phyloP scores from a whole-genome alignment of 2,329 filamentous ascomycete species.

The Dothideomycetidae sp. region DNA sequence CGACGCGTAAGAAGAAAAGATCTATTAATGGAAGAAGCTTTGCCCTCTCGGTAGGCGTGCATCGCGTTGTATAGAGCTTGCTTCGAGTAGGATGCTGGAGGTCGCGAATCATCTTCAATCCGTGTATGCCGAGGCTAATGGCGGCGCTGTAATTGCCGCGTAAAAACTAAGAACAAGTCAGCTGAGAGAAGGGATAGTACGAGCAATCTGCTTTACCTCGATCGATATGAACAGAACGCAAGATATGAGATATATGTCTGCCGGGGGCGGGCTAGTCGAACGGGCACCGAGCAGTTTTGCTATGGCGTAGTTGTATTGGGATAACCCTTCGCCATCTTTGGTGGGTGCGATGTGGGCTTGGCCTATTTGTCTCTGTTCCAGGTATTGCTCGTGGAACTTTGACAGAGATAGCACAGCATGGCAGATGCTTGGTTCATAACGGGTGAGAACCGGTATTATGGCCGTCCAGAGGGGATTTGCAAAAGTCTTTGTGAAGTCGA shows the following conservation, averaged over 20 bases:
- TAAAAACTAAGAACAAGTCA: not conserved
- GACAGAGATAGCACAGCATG: constrained; percentile 6
- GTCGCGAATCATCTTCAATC: constrained; percentile 4
- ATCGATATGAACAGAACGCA: constrained; percentile 6
- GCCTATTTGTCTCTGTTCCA: not conserved
- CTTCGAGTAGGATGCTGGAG: not conserved
- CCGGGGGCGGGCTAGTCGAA: not conserved
- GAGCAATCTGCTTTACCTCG: constrained; percentile 2
- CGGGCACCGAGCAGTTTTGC: constrained; percentile 1
- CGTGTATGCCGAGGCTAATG: constrained; percentile 5
- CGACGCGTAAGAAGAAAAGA: not conserved
- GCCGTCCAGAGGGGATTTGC: constrained; percentile 4
- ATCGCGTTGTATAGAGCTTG: not conserved
- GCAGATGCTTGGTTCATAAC: constrained; percentile 3
- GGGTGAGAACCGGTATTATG: constrained; percentile 2
- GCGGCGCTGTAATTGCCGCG: constrained; percentile 6
- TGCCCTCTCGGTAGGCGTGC: not conserved
- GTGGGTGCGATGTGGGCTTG: not conserved
- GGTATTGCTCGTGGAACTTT: constrained; percentile 4
- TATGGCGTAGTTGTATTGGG: constrained; percentile 8
- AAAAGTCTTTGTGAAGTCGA: constrained; percentile 2
- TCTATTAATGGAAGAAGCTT: not conserved
- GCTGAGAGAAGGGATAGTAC: not conserved
- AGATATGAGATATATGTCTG: constrained; percentile 3
- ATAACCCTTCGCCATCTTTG: constrained; percentile 1